Conservation (phyloP, 441 rosid species). For the Syzygium malaccense region DNA sequence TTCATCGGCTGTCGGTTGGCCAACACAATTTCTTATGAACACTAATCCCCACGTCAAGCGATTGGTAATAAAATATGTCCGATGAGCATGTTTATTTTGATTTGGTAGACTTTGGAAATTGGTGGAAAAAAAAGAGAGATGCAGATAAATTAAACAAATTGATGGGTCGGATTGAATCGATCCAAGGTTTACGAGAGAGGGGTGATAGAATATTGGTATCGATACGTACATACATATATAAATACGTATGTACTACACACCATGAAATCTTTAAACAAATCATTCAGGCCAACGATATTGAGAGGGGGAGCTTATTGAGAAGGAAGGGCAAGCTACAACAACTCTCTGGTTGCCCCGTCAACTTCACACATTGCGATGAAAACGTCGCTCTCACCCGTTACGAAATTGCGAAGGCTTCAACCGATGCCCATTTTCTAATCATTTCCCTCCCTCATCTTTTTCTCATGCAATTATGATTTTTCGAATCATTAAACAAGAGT, state of each 20-base stretch:
- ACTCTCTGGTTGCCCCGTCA: constrained; percentile 38
- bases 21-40: background rate
- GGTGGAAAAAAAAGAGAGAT: background rate
- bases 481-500: background rate
- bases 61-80: background rate
- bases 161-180: background rate
- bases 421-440: background rate
- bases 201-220: constrained; percentile 1
- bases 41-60: background rate
- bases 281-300: constrained; percentile 2
- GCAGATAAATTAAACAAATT: background rate
- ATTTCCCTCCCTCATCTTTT: background rate
- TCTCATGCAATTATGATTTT: background rate
- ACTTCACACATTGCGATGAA: constrained; percentile 21
- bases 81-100: background rate
- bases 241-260: no score
- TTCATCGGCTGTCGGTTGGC: background rate
- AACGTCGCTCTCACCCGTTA: constrained; percentile 23
- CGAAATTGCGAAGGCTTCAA: background rate
- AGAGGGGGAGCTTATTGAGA: constrained; percentile 1
- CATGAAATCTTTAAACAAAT: background rate
- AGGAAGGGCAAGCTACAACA: constrained; percentile 25
- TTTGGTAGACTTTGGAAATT: background rate
- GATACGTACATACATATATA: background rate
- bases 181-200: background rate